Conservation (phyloP, 2,329 filamentous ascomycete species). For the Colletotrichum lentis region DNA sequence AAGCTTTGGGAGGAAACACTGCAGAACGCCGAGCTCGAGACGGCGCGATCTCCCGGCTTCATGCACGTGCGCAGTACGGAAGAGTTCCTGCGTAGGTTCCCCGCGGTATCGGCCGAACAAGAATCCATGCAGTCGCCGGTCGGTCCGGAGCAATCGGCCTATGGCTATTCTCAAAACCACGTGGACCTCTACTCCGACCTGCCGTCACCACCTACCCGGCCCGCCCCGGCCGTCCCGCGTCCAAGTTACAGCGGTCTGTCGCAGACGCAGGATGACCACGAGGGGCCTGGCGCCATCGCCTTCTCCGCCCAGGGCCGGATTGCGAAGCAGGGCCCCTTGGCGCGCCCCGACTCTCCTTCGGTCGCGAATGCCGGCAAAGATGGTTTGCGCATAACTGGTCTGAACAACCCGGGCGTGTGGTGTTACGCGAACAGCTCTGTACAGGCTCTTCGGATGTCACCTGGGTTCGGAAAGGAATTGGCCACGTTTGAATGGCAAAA, state of each 20-base stretch:
- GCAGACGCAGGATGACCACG: constrained; percentile 33
- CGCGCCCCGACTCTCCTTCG: constrained; percentile 32
- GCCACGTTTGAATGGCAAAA: constrained; percentile 66
- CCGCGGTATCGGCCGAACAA: constrained; percentile 69
- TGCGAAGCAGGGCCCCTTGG: constrained; percentile 32
- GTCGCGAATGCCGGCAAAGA: constrained; percentile 16
- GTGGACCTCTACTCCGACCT: constrained; percentile 57
- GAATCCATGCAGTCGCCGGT: constrained; percentile 66
- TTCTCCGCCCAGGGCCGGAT: constrained; percentile 24
- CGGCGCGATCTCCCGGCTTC: constrained; percentile 55
- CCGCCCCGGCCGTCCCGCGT: constrained; percentile 72
- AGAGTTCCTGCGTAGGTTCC: constrained; percentile 84
- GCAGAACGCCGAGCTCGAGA: constrained; percentile 66
- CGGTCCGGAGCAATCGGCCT: constrained; percentile 29
- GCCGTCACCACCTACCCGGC: constrained; percentile 68
- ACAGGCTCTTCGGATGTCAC: constrained; percentile 81
- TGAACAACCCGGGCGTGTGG: constrained; percentile 81
- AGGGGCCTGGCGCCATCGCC: constrained; percentile 18
- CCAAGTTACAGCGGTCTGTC: constrained; percentile 81
- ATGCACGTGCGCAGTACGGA: constrained; percentile 75
- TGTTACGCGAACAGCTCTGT: constrained; percentile 95
- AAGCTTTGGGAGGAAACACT: constrained; percentile 81
- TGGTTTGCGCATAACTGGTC: constrained; percentile 69
- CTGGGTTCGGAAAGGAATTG: constrained; percentile 71
- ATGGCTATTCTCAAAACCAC: constrained; percentile 37